Percentiles rank a stretch among this genome's conserved stretches.
Conservation (phyloP, 1,284 basidiomycete genomes). For the Lentinula novae-zelandiae region DNA sequence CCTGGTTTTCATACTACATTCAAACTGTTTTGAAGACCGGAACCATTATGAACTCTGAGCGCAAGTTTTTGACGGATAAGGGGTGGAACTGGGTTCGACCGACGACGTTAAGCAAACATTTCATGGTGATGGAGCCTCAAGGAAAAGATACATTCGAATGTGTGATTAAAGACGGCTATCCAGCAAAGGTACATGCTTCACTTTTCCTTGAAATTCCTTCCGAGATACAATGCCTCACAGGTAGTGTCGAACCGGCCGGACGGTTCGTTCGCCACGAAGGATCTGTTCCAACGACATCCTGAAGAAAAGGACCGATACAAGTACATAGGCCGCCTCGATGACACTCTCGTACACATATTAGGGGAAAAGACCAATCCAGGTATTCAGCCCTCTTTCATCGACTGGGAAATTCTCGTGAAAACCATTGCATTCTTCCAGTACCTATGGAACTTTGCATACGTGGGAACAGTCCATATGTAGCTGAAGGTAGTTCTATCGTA, state of each 20-base stretch:
- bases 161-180: conserved; percentile 53
- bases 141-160: conserved; percentile 48
- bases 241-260: conserved; percentile 51
- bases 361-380: conserved; percentile 59
- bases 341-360: conserved; percentile 47
- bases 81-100: conserved; percentile 57
- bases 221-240: conserved; percentile 13
- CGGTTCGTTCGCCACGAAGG: conserved; percentile 56
- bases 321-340: conserved; percentile 58
- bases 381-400: neutral
- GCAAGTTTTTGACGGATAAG: conserved; percentile 50
- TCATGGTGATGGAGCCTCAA: conserved; percentile 41
- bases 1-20: neutral
- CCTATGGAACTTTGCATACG: conserved; percentile 41
- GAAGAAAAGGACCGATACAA: conserved; percentile 41
- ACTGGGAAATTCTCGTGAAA: neutral
- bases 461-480: conserved; percentile 39
- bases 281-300: conserved; percentile 49
- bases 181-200: conserved; percentile 35
- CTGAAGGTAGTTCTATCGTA: conserved; percentile 20
- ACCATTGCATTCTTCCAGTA: conserved; percentile 18
- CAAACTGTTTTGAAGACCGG: conserved; percentile 25
- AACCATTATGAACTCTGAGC: conserved; percentile 47
- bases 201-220: neutral
- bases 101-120: conserved; percentile 26